A percentile compares a stretch with the other conserved stretches of the same genome.
Conservation (phyloP, 805 yeast genomes). For the Kurtzmaniella cleridarum region DNA sequence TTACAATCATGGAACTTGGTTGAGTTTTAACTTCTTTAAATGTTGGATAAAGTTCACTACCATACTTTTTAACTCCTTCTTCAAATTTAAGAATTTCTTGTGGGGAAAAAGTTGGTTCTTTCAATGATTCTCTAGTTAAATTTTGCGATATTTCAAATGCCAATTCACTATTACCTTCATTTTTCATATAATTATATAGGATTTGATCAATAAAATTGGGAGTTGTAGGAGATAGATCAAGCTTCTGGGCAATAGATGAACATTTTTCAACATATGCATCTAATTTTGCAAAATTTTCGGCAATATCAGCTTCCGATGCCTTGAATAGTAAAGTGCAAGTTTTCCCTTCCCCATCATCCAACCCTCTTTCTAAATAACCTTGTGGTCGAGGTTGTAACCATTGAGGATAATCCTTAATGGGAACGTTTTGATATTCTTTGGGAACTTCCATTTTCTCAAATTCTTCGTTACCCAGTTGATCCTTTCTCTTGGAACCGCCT, state of each 20-base stretch:
- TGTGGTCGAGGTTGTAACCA: conserved; percentile 78
- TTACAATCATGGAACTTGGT: conserved; percentile 69
- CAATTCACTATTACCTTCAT: conserved; percentile 42
- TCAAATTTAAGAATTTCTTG: conserved; percentile 70
- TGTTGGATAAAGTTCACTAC: conserved; percentile 76
- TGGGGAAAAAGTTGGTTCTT: conserved; percentile 69
- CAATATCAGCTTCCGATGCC: conserved; percentile 27
- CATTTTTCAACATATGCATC: conserved; percentile 55
- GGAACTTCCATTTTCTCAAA: conserved; percentile 40
- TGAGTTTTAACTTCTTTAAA: conserved; percentile 68
- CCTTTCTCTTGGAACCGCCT: conserved; percentile 10
- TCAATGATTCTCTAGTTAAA: conserved; percentile 53
- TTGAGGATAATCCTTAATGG: conserved; percentile 49
- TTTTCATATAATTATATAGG: conserved; percentile 47
- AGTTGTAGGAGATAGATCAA: conserved; percentile 55
- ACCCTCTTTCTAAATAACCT: conserved; percentile 84
- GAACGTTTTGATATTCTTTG: conserved; percentile 33
- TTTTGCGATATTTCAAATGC: conserved; percentile 44
- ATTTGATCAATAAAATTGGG: conserved; percentile 82
- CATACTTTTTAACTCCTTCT: conserved; percentile 63
- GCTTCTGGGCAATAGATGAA: conserved; percentile 47
- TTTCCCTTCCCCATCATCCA: conserved; percentile 46
- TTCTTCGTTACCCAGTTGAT: conserved; percentile 12
- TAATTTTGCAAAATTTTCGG: conserved; percentile 27
- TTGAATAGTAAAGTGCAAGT: conserved; percentile 68